Evolutionary conservation across 495 filamentous ascomycete genomes (phyloP), one percentile per base, ranked within the genome.

Genomic region (Penicillium waksmanii): DNA sequence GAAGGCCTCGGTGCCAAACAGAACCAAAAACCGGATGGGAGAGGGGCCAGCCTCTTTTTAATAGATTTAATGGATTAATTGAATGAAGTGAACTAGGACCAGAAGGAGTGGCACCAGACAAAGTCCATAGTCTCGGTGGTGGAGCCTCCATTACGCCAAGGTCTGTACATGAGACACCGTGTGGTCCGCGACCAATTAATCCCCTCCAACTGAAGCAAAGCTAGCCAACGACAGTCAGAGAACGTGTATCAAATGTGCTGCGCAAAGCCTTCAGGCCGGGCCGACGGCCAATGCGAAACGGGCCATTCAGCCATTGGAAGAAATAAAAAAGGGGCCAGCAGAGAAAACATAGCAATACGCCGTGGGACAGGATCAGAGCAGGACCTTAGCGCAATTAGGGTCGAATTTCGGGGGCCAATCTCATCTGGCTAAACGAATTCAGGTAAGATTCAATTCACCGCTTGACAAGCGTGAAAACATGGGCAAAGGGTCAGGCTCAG

Each of bases 1-100:
- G 76, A 81, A 77, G 74, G 66, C 77, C 66, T 64, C 40, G 49
- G 62, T 60, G 40, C 64, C 50, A 69, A 58, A 60, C 50, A 63
- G 56, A 62, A 59, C 36, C 35, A 70, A 59, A 55, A 54, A 49
- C 21, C 59, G 54, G 21, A 52, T 35, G 53, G 58, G 52, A 51
- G 51, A 19, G 56, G 54, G 61, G 50, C 15, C 12, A 21, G 17
- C 31, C 7, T 42, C 35, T 51, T 60, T 64, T 44, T 44, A 44
- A 44, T 44, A 49, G 55, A 25, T 21, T 48, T 31, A 31, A 31
- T 31, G 8, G 27, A 31, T 31, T 48, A 61, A 58, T 57, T 44
- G 55, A 42, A 31, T 58, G 19, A 51, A 38, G 53, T 43, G 36
- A 21, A 56, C 18, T 43, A 60, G 62, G 57, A 60, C 44, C 54